Evolutionary conservation across 1,139 yeast genomes (phyloP).

Genomic region (Yamadazyma sp.): DNA sequence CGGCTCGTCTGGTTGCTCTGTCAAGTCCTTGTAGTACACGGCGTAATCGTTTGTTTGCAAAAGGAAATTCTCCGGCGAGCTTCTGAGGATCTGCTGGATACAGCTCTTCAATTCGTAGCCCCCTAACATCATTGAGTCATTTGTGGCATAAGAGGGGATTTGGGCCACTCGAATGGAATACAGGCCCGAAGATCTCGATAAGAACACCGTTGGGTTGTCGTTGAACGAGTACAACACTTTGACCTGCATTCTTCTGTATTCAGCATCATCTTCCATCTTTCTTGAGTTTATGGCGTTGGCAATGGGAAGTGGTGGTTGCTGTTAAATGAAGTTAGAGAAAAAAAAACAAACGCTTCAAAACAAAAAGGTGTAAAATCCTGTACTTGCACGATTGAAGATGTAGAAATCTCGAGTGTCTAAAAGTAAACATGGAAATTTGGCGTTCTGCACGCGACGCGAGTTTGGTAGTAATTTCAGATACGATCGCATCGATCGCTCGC

Average conservation of each 20-base stretch:
- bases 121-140: constrained; percentile 46
- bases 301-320: not conserved
- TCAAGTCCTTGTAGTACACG: constrained; percentile 68
- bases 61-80: constrained; percentile 61
- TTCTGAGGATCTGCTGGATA: constrained; percentile 46
- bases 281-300: not conserved
- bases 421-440: constrained; percentile 5
- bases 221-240: constrained; percentile 64
- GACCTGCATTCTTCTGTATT: constrained; percentile 46
- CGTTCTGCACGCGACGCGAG: constrained; percentile 6
- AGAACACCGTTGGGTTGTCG: constrained; percentile 54
- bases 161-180: constrained; percentile 49
- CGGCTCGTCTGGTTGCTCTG: constrained; percentile 74
- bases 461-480: constrained; percentile 2
- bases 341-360: not conserved
- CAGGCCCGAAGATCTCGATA: constrained; percentile 52
- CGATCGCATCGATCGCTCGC: not conserved
- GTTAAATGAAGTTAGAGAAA: not conserved
- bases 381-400: not conserved
- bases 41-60: constrained; percentile 58
- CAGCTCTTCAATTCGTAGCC: constrained; percentile 57
- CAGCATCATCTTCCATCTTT: constrained; percentile 20
- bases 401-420: not conserved
- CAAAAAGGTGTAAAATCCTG: not conserved
- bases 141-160: constrained; percentile 21